Percentiles rank a stretch among this genome's conserved stretches.
These are phyloP conservation scores for Fraxinus paxiana DNA, from an alignment of 305 asterid species.

Conservation along the genomic window DNA sequence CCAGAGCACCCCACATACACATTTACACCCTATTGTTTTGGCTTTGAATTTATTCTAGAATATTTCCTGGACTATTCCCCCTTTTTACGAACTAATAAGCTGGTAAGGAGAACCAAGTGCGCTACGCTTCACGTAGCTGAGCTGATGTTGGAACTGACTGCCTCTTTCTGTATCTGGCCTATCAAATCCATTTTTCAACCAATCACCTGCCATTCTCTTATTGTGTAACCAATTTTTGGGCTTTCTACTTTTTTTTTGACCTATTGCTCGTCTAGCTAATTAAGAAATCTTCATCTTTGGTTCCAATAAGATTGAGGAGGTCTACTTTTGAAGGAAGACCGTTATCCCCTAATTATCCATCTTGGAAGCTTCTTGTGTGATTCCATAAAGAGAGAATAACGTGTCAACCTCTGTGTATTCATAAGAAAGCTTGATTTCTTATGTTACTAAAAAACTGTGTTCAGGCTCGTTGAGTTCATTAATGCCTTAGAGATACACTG, in stretches of 20 bases:
- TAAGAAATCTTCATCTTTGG: background rate
- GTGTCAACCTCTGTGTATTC: background rate
- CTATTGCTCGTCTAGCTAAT: background rate
- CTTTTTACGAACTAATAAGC: background rate
- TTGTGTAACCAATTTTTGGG: background rate
- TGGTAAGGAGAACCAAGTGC: background rate
- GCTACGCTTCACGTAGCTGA: background rate
- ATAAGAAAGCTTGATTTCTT: background rate
- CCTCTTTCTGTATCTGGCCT: background rate
- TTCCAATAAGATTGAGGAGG: background rate
- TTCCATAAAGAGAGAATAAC: background rate
- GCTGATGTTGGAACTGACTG: background rate
- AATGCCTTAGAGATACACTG: background rate
- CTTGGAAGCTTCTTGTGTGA: conserved; percentile 6
- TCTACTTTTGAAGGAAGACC: background rate
- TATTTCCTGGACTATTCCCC: background rate
- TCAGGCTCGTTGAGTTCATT: conserved; percentile 1
- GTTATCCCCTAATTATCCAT: conserved; percentile 9
- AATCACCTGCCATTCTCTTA: background rate
- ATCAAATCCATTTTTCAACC: background rate
- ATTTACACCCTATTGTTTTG: background rate
- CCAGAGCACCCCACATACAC: background rate
- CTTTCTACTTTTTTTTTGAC: background rate
- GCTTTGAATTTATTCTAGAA: background rate
- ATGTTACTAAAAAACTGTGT: conserved; percentile 5